Conservation (phyloP, 192 early-diverging fungal species). For the Glomus cerebriforme region DNA sequence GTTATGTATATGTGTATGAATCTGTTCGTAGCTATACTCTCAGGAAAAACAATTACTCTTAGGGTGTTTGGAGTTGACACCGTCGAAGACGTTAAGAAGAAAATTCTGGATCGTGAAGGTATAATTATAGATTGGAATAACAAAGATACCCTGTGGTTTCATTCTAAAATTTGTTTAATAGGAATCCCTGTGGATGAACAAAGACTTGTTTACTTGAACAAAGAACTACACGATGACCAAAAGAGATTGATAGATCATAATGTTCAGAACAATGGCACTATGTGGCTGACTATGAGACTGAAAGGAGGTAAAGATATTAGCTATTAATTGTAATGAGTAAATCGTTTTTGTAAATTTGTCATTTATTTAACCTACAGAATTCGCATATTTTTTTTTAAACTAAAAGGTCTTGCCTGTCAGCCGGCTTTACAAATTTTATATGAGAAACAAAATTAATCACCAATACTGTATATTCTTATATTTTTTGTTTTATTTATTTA, state of each 20-base stretch:
- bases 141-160: not conserved
- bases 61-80: conserved; percentile 71
- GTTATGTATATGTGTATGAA: conserved; percentile 21
- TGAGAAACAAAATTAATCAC: no score
- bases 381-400: no score
- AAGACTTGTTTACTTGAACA: not conserved
- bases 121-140: not conserved
- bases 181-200: not conserved
- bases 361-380: no score
- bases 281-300: not conserved
- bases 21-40: conserved; percentile 60
- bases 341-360: no score
- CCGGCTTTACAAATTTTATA: no score
- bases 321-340: no score
- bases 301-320: no score
- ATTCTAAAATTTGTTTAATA: not conserved
- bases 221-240: not conserved
- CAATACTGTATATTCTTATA: no score
- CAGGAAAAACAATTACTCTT: conserved; percentile 92
- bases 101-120: conserved; percentile 56
- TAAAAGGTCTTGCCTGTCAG: no score
- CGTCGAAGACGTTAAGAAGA: conserved; percentile 74
- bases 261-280: not conserved
- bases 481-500: no score
- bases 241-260: not conserved